A percentile compares a stretch with the other conserved stretches of the same genome.
These are phyloP conservation scores for Solanum chacoense DNA, from an alignment of 305 asterid genomes.

Conservation along the genomic window DNA sequence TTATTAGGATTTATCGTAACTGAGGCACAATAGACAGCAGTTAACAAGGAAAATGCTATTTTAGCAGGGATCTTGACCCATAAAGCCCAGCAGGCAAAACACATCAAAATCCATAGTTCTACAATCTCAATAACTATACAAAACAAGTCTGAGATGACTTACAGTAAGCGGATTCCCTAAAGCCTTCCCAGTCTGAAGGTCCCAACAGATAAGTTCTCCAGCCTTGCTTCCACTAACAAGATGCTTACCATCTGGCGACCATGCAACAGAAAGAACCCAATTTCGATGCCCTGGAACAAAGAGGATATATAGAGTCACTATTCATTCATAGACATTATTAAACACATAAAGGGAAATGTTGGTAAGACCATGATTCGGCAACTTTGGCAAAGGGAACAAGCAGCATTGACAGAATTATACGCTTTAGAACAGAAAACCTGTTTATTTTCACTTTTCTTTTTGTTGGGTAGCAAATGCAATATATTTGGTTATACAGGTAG, in stretches of 20 bases:
- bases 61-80: neutral
- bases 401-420: neutral
- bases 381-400: neutral
- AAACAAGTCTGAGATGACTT: constrained; percentile 11
- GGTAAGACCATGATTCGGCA: neutral
- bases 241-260: constrained; percentile 91
- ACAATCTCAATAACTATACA: neutral
- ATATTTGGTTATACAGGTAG: neutral
- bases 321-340: neutral
- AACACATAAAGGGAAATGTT: neutral
- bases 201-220: constrained; percentile 91
- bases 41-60: neutral
- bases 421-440: neutral
- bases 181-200: constrained; percentile 64
- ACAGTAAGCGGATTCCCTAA: constrained; percentile 73
- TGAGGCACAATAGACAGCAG: neutral
- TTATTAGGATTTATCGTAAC: neutral
- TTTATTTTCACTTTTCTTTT: neutral
- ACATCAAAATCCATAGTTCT: neutral
- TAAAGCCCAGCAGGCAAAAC: neutral
- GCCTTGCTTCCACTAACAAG: constrained; percentile 95
- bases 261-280: constrained; percentile 95
- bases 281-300: constrained; percentile 62
- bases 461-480: neutral
- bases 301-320: neutral